These are phyloP conservation scores for Pilasporangium apinafurcum DNA, from an alignment of 352 stramenopile genomes.

Conservation along the genomic window DNA sequence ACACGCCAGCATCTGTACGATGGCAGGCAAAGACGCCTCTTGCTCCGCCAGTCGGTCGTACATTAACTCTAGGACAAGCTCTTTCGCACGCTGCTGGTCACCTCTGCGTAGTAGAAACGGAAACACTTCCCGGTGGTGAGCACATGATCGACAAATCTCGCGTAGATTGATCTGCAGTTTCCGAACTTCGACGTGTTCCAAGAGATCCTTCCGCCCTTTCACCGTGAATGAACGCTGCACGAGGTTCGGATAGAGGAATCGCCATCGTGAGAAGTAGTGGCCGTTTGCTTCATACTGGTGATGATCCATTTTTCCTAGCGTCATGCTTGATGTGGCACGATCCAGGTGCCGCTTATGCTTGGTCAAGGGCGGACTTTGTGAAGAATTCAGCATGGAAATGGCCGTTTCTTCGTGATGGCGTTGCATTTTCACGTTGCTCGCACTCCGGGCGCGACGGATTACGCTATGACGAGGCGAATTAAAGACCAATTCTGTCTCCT, in stretches of 20 bases:
- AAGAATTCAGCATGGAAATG: too few relatives aligned
- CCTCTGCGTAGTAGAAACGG: slow-evolving; percentile 58
- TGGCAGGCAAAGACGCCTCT: slow-evolving; percentile 17
- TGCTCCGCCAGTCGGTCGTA: slow-evolving; percentile 51
- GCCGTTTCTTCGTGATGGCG: too few relatives aligned
- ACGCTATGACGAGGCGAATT: not conserved
- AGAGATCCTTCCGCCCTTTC: slow-evolving; percentile 5
- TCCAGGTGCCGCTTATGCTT: slow-evolving; percentile 13
- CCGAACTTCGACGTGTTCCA: slow-evolving; percentile 45
- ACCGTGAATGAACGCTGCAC: slow-evolving; percentile 36
- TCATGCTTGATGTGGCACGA: slow-evolving; percentile 22
- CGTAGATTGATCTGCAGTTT: slow-evolving; percentile 64
- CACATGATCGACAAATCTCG: slow-evolving; percentile 48
- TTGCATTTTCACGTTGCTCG: slow-evolving; percentile 11
- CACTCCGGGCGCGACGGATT: slow-evolving; percentile 15
- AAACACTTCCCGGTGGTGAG: slow-evolving; percentile 54
- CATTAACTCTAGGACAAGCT: slow-evolving; percentile 44
- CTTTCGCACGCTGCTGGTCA: slow-evolving; percentile 35
- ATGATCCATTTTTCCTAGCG: slow-evolving; percentile 22
- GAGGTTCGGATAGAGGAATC: slow-evolving; percentile 57
- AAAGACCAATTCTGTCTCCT: slow-evolving; percentile 1
- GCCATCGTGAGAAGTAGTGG: slow-evolving; percentile 41
- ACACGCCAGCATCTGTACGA: slow-evolving; percentile 23
- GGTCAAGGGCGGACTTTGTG: not conserved
- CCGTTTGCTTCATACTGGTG: slow-evolving; percentile 18